Evolutionary conservation across 2,329 filamentous ascomycete species (phyloP).

Genomic region (Colletotrichum sp.): DNA sequence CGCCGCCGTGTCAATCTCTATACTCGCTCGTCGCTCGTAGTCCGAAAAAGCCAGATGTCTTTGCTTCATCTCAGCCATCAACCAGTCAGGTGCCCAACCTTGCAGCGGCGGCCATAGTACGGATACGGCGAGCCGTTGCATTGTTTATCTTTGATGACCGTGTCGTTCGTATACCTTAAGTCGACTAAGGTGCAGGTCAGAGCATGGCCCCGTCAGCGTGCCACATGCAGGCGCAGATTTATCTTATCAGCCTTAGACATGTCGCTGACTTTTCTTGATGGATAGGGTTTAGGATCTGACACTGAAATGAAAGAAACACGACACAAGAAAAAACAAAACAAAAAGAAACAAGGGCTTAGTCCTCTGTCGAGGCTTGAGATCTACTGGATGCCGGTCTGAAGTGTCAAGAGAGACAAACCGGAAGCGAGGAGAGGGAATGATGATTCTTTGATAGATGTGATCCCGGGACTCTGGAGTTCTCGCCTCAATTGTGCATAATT

Average conservation of each 20-base stretch:
- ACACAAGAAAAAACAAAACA: background rate
- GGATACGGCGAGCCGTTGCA: constrained; percentile 1
- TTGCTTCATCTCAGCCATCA: constrained; percentile 6
- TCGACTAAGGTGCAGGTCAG: background rate
- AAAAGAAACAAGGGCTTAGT: constrained; percentile 1
- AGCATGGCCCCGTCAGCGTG: background rate
- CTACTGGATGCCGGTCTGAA: background rate
- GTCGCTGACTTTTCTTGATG: background rate
- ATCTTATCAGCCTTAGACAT: background rate
- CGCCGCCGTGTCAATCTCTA: background rate
- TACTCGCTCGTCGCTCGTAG: background rate
- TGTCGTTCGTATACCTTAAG: background rate
- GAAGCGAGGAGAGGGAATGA: background rate
- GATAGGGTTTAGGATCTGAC: constrained; percentile 1
- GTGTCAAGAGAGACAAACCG: background rate
- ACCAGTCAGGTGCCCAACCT: background rate
- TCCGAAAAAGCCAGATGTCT: background rate
- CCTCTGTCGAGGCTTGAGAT: background rate
- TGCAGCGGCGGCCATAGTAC: background rate
- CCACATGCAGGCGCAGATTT: background rate
- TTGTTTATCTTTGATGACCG: background rate
- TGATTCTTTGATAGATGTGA: background rate
- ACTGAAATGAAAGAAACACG: background rate
- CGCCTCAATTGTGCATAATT: background rate
- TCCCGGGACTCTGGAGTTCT: background rate